These are phyloP conservation scores for Corymbia calophylla DNA, from an alignment of 441 rosid species.

Conservation along the genomic window DNA sequence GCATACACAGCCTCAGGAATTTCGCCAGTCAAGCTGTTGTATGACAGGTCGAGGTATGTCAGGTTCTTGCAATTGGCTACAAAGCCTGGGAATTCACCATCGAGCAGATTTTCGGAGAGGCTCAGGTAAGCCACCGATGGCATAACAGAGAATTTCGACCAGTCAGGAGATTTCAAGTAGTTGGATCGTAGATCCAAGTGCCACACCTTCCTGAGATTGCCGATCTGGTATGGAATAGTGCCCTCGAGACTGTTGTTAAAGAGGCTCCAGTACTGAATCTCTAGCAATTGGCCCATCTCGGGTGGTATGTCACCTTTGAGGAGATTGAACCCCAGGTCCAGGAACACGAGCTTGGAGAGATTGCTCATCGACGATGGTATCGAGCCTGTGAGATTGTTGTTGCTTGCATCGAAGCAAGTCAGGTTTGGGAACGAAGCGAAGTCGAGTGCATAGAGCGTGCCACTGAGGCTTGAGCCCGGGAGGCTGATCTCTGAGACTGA, in stretches of 20 bases:
- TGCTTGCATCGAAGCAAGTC: slow-evolving; percentile 10
- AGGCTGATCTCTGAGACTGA: slow-evolving; percentile 5
- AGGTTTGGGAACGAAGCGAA: slow-evolving; percentile 12
- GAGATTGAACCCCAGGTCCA: slow-evolving; percentile 32
- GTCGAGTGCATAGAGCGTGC: slow-evolving; percentile 14
- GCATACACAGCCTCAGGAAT: no score
- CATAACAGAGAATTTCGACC: no score
- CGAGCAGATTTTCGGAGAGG: no score
- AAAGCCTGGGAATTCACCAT: no score
- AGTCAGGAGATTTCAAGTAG: no score
- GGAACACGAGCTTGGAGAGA: slow-evolving; percentile 28
- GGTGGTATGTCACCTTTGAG: no score
- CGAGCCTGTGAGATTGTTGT: slow-evolving; percentile 20
- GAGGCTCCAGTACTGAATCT: slow-evolving; percentile 23
- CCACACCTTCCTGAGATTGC: slow-evolving; percentile 34
- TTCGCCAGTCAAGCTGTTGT: no score
- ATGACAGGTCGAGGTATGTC: no score
- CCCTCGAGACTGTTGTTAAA: slow-evolving; percentile 24
- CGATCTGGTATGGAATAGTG: slow-evolving; percentile 28
- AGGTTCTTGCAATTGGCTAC: no score
- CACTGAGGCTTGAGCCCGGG: slow-evolving; percentile 6
- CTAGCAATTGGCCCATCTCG: slow-evolving; percentile 18
- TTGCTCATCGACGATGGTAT: slow-evolving; percentile 30
- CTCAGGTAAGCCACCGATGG: no score
- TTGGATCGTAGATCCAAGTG: no score